These are phyloP conservation scores for Fonsecaea erecta DNA, from an alignment of 2,329 filamentous ascomycete species.

Conservation along the genomic window DNA sequence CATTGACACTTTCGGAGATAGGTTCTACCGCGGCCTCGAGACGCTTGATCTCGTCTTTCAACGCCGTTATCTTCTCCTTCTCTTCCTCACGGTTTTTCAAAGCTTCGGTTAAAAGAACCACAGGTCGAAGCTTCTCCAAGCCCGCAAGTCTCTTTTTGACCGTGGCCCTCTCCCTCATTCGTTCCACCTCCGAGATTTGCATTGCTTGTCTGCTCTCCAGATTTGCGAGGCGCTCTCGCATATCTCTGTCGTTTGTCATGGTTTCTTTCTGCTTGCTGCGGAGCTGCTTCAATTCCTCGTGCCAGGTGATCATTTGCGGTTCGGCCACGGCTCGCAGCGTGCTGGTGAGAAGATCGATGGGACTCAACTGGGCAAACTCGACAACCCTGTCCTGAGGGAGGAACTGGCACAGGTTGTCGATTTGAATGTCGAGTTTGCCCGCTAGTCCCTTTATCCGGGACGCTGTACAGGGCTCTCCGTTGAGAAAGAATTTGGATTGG, in stretches of 20 bases:
- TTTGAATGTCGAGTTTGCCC: constrained; percentile 79
- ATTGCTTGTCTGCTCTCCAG: constrained; percentile 74
- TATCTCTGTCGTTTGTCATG: constrained; percentile 61
- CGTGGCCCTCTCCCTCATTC: constrained; percentile 74
- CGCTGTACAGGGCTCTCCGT: constrained; percentile 66
- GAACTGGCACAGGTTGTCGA: constrained; percentile 98
- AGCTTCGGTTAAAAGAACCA: constrained; percentile 67
- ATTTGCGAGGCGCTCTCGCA: constrained; percentile 66
- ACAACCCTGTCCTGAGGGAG: constrained; percentile 94
- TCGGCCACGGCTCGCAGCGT: constrained; percentile 88
- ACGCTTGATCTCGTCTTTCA: constrained; percentile 61
- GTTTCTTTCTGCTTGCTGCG: constrained; percentile 71
- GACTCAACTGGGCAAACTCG: constrained; percentile 84
- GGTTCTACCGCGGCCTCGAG: constrained; percentile 70
- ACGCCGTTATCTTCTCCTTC: constrained; percentile 61
- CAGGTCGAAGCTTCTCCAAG: constrained; percentile 67
- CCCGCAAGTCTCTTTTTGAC: constrained; percentile 68
- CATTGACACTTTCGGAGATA: constrained; percentile 68
- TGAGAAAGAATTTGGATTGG: constrained; percentile 76
- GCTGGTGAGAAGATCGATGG: constrained; percentile 79
- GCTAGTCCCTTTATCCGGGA: constrained; percentile 71
- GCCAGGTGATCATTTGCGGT: constrained; percentile 77
- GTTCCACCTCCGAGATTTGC: constrained; percentile 80
- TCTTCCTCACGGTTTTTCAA: constrained; percentile 55
- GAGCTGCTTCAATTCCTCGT: constrained; percentile 72